Conservation (phyloP, 1,139 yeast species). For the Sugiyamaella japonica region DNA sequence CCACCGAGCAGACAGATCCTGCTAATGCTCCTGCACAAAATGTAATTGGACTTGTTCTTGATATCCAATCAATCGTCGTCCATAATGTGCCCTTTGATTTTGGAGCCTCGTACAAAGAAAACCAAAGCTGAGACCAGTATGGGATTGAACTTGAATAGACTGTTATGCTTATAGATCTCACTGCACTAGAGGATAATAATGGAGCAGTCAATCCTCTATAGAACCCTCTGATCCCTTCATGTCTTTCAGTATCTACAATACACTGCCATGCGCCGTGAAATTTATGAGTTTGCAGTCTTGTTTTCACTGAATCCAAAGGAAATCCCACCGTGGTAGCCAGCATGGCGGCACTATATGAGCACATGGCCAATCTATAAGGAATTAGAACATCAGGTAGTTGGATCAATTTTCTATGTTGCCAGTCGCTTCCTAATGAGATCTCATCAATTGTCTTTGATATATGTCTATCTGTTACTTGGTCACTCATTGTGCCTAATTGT, state of each 20-base stretch:
- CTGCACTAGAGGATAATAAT: constrained; percentile 32
- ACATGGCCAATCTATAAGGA: constrained; percentile 58
- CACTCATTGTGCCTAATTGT: background rate
- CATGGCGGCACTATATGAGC: constrained; percentile 65
- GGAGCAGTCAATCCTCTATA: constrained; percentile 52
- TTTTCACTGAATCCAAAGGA: constrained; percentile 82
- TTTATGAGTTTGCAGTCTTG: constrained; percentile 78
- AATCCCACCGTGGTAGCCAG: constrained; percentile 72
- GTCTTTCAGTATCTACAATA: constrained; percentile 52
- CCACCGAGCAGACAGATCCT: constrained; percentile 62
- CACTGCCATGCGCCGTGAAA: constrained; percentile 63
- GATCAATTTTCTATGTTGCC: constrained; percentile 1
- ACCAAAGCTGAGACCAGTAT: constrained; percentile 30
- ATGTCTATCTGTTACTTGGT: background rate
- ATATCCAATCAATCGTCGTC: constrained; percentile 33
- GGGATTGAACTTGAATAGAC: constrained; percentile 64
- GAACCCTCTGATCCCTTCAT: constrained; percentile 71
- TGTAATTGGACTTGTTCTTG: constrained; percentile 64
- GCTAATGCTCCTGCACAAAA: constrained; percentile 65
- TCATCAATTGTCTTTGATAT: constrained; percentile 10
- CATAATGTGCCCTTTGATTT: constrained; percentile 9
- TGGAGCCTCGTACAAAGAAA: constrained; percentile 28
- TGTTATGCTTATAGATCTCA: constrained; percentile 52
- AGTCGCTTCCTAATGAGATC: constrained; percentile 9
- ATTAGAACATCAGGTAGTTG: constrained; percentile 49